Evolutionary conservation across 2,329 filamentous ascomycete species (phyloP), one percentile per base, ranked within the genome.

Genomic region (Nemania sp.): DNA sequence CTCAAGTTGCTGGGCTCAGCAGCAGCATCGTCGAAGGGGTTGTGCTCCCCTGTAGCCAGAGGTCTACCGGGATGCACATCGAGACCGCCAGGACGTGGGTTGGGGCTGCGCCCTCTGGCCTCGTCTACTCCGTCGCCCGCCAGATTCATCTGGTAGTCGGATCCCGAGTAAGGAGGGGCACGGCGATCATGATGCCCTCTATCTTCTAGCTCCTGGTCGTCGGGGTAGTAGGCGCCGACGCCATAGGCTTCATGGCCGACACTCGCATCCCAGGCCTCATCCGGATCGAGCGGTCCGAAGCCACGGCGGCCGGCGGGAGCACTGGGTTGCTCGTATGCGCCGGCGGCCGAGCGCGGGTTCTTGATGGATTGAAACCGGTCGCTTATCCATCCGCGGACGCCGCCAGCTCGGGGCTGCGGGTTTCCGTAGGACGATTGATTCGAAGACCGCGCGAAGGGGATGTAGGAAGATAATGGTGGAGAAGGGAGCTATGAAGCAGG

Each of bases 201-300:
- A 51, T 79, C 69, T 0, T 88, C 88, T 5, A 92, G 78, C 75
- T 92, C 90, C 71, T 90, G 86, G 76, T 91, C 90, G 73, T 94
- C 91, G 20, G 51, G 57, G 20, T 65, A 63, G 29, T 62, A 62
- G 21, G 53, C 43, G 46, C 60, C 54, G 46, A 51, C 54, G 49
- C 63, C 63, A 37, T 64, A 59, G n/a, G 56, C 85, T 74, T 93
- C 90, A 68, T 87, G 82, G 59, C 90, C 90, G 4, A 96, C 90
- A 61, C 90, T 81, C 65, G 90, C 78, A 77, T 95, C 91, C 92
- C 92, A 96, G 1, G 91, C 90, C 71, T 93, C 90, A 72, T 96
- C 91, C 1, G 90, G 90, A 70, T 95, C 91, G 47, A 92, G 82
- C 3, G 87, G 80, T 1, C 87, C 86, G 73, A 90, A 88, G 20